phyloP scores from a whole-genome alignment of 768 basidiomycete genomes.

The Crepidotus variabilis region DNA sequence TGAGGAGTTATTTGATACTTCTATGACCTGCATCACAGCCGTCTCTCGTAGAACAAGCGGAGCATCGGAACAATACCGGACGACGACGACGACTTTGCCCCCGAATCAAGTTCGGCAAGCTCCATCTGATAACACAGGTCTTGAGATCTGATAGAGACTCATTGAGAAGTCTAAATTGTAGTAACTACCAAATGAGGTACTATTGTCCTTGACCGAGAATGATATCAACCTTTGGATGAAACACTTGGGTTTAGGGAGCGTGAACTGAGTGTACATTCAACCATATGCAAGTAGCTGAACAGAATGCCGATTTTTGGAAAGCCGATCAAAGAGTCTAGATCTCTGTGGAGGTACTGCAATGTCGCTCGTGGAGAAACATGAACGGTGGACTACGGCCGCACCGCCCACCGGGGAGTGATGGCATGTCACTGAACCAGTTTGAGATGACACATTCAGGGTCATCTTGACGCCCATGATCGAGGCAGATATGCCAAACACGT shows the following conservation, averaged over 20 bases:
- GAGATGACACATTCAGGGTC: background rate
- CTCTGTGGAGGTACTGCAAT: no score
- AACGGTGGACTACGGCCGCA: no score
- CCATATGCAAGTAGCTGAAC: no score
- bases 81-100: background rate
- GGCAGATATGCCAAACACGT: background rate
- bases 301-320: no score
- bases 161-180: no score
- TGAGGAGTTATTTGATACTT: no score
- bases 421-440: background rate
- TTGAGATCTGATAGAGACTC: no score
- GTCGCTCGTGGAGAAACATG: no score
- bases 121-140: background rate
- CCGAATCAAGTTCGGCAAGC: background rate
- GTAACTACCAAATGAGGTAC: background rate
- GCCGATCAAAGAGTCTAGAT: no score
- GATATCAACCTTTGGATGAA: background rate
- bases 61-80: background rate
- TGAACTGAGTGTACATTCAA: no score
- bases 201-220: background rate
- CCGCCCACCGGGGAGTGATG: no score
- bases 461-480: background rate
- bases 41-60: background rate
- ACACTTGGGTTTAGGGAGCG: background rate
- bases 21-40: background rate